Conservation (phyloP, 2,329 filamentous ascomycete species). For the Pseudogymnoascus sp. region DNA sequence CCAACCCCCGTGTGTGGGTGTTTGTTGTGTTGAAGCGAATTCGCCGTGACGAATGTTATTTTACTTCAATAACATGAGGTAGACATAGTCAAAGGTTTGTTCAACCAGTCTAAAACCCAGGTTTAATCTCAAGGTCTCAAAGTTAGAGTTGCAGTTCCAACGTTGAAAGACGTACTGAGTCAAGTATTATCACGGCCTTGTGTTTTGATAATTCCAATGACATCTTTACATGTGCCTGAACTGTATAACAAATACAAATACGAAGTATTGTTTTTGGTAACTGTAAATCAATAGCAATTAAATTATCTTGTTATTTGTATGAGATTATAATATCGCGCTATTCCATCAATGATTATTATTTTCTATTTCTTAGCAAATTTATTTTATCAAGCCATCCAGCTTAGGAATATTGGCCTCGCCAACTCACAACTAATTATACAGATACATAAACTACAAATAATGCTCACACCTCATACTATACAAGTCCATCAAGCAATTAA, state of each 20-base stretch:
- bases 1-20: neutral
- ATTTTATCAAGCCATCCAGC: neutral
- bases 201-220: neutral
- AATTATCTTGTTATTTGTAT: neutral
- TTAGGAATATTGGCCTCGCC: neutral
- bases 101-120: neutral
- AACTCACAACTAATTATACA: neutral
- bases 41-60: neutral
- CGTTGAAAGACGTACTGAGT: neutral
- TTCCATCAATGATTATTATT: neutral
- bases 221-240: neutral
- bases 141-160: neutral
- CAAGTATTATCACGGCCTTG: neutral
- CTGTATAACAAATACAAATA: neutral
- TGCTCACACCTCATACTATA: neutral
- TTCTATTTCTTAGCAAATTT: neutral
- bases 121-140: neutral
- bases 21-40: neutral
- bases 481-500: no score
- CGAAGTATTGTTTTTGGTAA: neutral
- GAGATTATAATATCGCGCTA: no score
- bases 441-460: neutral
- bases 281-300: neutral
- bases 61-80: neutral
- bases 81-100: neutral